These are phyloP conservation scores for Raphanus sativus DNA, from an alignment of 345 rosid species.

Conservation along the genomic window DNA sequence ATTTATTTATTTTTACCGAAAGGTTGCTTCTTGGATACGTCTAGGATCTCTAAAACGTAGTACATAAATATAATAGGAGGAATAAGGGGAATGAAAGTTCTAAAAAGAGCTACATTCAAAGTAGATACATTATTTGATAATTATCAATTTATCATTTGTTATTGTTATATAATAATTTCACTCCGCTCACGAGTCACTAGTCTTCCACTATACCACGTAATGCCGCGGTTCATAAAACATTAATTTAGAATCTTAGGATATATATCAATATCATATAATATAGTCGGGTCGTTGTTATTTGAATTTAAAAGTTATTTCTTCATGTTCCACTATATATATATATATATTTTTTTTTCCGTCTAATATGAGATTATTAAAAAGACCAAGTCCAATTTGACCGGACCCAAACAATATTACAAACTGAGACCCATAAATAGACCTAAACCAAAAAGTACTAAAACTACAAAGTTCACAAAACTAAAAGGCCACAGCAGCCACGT, in stretches of 20 bases:
- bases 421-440: too few relatives aligned
- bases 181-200: constrained; percentile 32
- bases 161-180: not conserved
- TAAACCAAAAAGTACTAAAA: too few relatives aligned
- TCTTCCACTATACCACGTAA: constrained; percentile 31
- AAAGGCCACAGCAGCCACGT: too few relatives aligned
- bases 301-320: constrained; percentile 2
- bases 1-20: constrained; percentile 19
- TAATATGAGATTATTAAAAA: too few relatives aligned
- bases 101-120: not conserved
- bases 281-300: not conserved
- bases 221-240: constrained; percentile 10
- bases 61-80: not conserved
- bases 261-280: not conserved
- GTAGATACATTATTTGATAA: not conserved
- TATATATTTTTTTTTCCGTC: too few relatives aligned
- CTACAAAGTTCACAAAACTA: too few relatives aligned
- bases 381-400: too few relatives aligned
- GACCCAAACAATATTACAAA: too few relatives aligned
- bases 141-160: not conserved
- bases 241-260: not conserved
- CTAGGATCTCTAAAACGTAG: constrained; percentile 43
- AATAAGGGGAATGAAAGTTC: not conserved
- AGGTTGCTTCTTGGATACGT: constrained; percentile 53
- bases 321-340: not conserved